A percentile compares a stretch with the other conserved stretches of the same genome.
Conservation (phyloP, 2,329 filamentous ascomycete species). For the Coccinonectria pachysandricola region DNA sequence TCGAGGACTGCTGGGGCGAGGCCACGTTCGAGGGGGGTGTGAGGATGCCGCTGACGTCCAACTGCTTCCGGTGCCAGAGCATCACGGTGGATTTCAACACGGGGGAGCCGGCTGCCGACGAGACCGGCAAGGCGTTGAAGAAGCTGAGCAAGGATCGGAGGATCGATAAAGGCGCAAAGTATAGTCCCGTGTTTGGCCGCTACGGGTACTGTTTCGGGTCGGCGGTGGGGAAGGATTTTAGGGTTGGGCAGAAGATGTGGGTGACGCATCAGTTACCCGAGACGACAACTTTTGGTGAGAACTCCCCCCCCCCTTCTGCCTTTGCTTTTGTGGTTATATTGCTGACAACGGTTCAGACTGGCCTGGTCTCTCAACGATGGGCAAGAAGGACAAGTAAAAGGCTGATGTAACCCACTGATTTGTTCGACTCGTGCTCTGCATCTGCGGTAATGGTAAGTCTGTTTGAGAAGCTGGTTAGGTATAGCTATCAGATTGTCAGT, state of each 20-base stretch:
- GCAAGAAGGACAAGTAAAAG: no score
- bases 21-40: slow-evolving; percentile 9
- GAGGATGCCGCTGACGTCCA: slow-evolving; percentile 11
- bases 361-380: no score
- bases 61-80: slow-evolving; percentile 15
- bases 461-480: no score
- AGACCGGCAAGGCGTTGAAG: slow-evolving; percentile 13
- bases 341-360: no score
- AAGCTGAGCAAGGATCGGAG: slow-evolving; percentile 16
- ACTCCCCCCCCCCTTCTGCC: no score
- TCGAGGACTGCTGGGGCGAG: slow-evolving; percentile 15
- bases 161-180: slow-evolving; percentile 14
- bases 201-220: slow-evolving; percentile 15
- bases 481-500: no score
- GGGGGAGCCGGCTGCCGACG: slow-evolving; percentile 10
- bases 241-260: slow-evolving; percentile 6
- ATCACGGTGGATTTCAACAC: slow-evolving; percentile 16
- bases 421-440: no score
- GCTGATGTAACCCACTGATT: no score
- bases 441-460: no score
- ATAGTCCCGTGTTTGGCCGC: slow-evolving; percentile 15
- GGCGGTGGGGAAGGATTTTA: slow-evolving; percentile 1
- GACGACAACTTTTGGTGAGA: slow-evolving; percentile 14
- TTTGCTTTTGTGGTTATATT: no score
- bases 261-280: slow-evolving; percentile 8